Evolutionary conservation across 164 flowering plant species (phyloP).

Genomic region (Magnolia kwangsiensis): DNA sequence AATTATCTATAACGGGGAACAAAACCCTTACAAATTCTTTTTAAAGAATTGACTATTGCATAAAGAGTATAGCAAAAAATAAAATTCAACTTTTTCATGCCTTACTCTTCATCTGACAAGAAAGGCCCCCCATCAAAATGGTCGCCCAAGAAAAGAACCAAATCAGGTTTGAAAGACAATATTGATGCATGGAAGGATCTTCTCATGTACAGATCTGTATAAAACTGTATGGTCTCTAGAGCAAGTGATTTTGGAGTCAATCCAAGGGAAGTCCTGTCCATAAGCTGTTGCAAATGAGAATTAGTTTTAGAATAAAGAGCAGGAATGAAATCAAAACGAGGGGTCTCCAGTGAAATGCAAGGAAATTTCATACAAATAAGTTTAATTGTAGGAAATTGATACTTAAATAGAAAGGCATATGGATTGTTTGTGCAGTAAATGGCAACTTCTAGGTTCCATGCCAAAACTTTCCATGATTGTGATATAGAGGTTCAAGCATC

Average conservation of each 20-base stretch:
- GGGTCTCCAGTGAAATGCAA: not conserved
- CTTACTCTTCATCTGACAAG: constrained; percentile 90
- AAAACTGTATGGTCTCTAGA: constrained; percentile 67
- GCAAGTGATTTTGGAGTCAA: constrained; percentile 71
- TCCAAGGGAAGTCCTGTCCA: constrained; percentile 70
- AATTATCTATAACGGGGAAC: not conserved
- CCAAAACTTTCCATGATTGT: no score
- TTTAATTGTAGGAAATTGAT: no score
- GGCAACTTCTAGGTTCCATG: no score
- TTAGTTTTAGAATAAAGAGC: not conserved
- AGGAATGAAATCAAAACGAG: not conserved
- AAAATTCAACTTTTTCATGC: constrained; percentile 5
- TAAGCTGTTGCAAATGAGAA: constrained; percentile 50
- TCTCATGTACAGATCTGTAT: constrained; percentile 82
- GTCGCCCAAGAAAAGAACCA: constrained; percentile 84
- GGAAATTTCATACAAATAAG: not conserved
- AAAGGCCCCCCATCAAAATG: constrained; percentile 81
- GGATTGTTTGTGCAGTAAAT: no score
- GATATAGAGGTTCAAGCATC: no score
- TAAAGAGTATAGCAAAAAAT: not conserved
- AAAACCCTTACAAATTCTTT: not conserved
- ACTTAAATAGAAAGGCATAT: no score
- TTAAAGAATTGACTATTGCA: not conserved
- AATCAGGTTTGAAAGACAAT: constrained; percentile 72
- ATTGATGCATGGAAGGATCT: constrained; percentile 67